Evolutionary conservation across 1,284 basidiomycete genomes (phyloP).

Genomic region (Thecaphora frezii): DNA sequence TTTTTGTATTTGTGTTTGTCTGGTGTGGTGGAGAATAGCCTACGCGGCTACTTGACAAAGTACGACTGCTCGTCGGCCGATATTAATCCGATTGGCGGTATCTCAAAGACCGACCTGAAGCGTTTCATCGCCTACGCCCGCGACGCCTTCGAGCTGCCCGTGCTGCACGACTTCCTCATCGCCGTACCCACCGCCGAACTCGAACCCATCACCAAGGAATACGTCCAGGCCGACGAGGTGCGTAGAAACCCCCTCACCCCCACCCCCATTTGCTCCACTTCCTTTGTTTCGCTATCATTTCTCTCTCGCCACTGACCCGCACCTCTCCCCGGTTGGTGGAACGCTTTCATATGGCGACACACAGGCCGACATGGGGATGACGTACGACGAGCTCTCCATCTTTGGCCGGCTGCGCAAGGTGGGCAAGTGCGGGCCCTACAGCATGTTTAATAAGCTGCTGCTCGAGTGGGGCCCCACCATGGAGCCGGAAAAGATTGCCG

Average conservation of each 20-base stretch:
- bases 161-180: slow-evolving; percentile 78
- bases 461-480: slow-evolving; percentile 77
- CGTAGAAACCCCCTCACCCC: slow-evolving; percentile 58
- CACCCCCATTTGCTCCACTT: background rate
- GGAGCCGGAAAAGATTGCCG: slow-evolving; percentile 71
- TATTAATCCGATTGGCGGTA: slow-evolving; percentile 96
- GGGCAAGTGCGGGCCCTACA: slow-evolving; percentile 94
- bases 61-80: slow-evolving; percentile 83
- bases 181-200: slow-evolving; percentile 94
- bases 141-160: slow-evolving; percentile 77
- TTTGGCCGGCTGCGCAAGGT: slow-evolving; percentile 92
- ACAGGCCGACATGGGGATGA: slow-evolving; percentile 83
- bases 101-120: slow-evolving; percentile 96
- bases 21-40: slow-evolving; percentile 36
- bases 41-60: slow-evolving; percentile 95
- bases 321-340: too few relatives aligned
- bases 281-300: background rate
- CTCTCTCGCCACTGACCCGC: too few relatives aligned
- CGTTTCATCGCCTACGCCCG: slow-evolving; percentile 87
- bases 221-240: slow-evolving; percentile 88
- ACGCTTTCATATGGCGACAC: slow-evolving; percentile 61
- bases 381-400: slow-evolving; percentile 91
- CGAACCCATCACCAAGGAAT: slow-evolving; percentile 89
- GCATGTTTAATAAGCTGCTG: slow-evolving; percentile 90
- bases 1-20: too few relatives aligned